These are phyloP conservation scores for Pezicula carpinea DNA, from an alignment of 2,329 filamentous ascomycete species.

Conservation along the genomic window DNA sequence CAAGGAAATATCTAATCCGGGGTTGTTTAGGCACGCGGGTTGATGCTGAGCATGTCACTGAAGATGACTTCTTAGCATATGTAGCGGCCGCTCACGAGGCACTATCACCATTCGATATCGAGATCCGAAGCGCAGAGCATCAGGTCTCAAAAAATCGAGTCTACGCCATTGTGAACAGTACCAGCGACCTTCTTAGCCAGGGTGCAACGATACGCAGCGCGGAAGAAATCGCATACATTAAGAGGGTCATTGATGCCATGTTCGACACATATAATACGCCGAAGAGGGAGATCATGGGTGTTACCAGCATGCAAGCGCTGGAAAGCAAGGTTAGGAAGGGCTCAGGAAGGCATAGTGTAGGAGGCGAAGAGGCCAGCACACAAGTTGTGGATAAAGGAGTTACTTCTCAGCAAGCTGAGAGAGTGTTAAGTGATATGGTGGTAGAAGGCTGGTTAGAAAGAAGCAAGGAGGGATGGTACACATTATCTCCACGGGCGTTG, in stretches of 20 bases:
- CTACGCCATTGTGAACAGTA: conserved; percentile 83
- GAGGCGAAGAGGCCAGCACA: conserved; percentile 27
- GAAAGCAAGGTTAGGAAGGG: conserved; percentile 62
- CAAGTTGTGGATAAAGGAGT: conserved; percentile 50
- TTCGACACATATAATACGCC: conserved; percentile 83
- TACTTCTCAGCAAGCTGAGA: conserved; percentile 73
- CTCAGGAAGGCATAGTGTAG: conserved; percentile 21
- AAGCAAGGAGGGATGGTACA: conserved; percentile 68
- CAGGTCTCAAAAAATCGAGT: conserved; percentile 64
- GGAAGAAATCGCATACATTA: conserved; percentile 87
- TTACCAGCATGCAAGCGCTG: conserved; percentile 74
- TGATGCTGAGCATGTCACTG: conserved; percentile 58
- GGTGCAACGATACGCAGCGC: conserved; percentile 75
- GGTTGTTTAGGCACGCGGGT: conserved; percentile 37
- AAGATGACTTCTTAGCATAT: conserved; percentile 63
- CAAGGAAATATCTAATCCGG: background rate
- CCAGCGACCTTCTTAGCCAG: conserved; percentile 79
- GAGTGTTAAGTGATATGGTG: conserved; percentile 63
- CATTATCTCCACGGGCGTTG: conserved; percentile 69
- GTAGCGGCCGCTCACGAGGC: conserved; percentile 66
- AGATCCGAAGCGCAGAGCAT: conserved; percentile 72
- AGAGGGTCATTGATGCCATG: conserved; percentile 83
- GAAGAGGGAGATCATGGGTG: conserved; percentile 76
- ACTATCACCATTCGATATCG: conserved; percentile 77
- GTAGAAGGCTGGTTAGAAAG: conserved; percentile 82